phyloP scores from a whole-genome alignment of 768 basidiomycete genomes.

The Favolaschia claudopus region DNA sequence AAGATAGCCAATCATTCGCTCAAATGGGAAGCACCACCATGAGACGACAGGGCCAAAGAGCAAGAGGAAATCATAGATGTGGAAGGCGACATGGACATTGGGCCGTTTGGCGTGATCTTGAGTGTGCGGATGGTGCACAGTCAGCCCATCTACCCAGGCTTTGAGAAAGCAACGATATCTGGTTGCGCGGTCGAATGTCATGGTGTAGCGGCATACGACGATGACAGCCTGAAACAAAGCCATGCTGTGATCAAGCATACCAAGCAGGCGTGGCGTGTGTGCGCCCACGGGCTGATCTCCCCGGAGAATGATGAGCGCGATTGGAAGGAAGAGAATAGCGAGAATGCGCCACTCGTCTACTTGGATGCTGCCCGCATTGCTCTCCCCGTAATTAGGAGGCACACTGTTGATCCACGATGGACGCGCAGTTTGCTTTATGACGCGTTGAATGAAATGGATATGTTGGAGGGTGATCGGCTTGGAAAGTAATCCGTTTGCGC shows the following conservation, averaged over 20 bases:
- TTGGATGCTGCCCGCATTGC: slow-evolving; percentile 36
- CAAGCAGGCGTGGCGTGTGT: slow-evolving; percentile 7
- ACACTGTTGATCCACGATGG: slow-evolving; percentile 24
- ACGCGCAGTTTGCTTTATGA: slow-evolving; percentile 15
- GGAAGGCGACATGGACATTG: slow-evolving; percentile 42
- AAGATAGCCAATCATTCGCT: slow-evolving; percentile 44
- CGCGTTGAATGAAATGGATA: slow-evolving; percentile 22
- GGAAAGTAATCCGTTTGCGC: slow-evolving; percentile 4
- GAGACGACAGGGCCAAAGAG: slow-evolving; percentile 44
- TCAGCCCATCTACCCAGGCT: slow-evolving; percentile 34
- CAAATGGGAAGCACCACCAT: slow-evolving; percentile 52
- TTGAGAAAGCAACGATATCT: slow-evolving; percentile 28
- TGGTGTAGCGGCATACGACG: slow-evolving; percentile 29
- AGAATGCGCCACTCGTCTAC: slow-evolving; percentile 39
- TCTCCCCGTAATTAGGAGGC: slow-evolving; percentile 31
- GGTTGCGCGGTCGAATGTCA: slow-evolving; percentile 20
- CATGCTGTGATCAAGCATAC: slow-evolving; percentile 37
- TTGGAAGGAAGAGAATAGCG: slow-evolving; percentile 33
- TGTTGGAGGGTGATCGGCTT: slow-evolving; percentile 17
- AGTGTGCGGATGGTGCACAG: slow-evolving; percentile 34
- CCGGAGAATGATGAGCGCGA: slow-evolving; percentile 37
- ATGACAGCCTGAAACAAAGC: slow-evolving; percentile 35
- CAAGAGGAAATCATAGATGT: slow-evolving; percentile 43
- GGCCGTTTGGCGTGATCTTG: slow-evolving; percentile 9
- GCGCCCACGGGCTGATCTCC: slow-evolving; percentile 10